phyloP scores from a whole-genome alignment of 495 filamentous ascomycete genomes.

The Chaetomium cochliodes region DNA sequence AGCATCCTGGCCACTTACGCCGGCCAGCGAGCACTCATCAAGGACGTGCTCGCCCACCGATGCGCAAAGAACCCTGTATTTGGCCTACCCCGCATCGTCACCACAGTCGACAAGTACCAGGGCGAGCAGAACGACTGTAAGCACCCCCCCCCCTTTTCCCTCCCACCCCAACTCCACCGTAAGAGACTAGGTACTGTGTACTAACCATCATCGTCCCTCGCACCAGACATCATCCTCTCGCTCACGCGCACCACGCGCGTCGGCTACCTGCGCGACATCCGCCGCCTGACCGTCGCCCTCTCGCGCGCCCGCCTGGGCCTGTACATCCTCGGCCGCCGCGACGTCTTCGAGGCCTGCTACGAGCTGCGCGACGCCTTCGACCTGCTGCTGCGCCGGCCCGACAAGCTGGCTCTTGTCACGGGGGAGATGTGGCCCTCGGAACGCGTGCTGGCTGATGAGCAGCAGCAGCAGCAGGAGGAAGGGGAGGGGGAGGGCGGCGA shows the following conservation, averaged over 20 bases:
- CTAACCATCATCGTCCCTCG: neutral
- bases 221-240: slow-evolving; percentile 83
- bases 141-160: slow-evolving; percentile 32
- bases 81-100: slow-evolving; percentile 84
- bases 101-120: slow-evolving; percentile 97
- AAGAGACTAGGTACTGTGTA: no score
- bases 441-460: slow-evolving; percentile 34
- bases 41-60: slow-evolving; percentile 82
- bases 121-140: slow-evolving; percentile 98
- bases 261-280: slow-evolving; percentile 92
- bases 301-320: slow-evolving; percentile 89
- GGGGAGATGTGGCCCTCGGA: slow-evolving; percentile 82
- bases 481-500: slow-evolving; percentile 53
- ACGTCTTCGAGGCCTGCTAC: slow-evolving; percentile 84
- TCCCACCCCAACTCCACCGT: no score
- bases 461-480: neutral
- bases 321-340: slow-evolving; percentile 87
- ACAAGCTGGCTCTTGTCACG: slow-evolving; percentile 75
- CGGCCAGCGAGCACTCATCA: slow-evolving; percentile 87
- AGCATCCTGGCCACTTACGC: slow-evolving; percentile 91
- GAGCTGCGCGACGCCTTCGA: slow-evolving; percentile 87
- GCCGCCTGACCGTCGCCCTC: slow-evolving; percentile 93
- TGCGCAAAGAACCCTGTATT: slow-evolving; percentile 83
- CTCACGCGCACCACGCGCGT: slow-evolving; percentile 82
- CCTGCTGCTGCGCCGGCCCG: slow-evolving; percentile 64